Conservation (phyloP, 108 stramenopile species). For the Nitzschia sp. region DNA sequence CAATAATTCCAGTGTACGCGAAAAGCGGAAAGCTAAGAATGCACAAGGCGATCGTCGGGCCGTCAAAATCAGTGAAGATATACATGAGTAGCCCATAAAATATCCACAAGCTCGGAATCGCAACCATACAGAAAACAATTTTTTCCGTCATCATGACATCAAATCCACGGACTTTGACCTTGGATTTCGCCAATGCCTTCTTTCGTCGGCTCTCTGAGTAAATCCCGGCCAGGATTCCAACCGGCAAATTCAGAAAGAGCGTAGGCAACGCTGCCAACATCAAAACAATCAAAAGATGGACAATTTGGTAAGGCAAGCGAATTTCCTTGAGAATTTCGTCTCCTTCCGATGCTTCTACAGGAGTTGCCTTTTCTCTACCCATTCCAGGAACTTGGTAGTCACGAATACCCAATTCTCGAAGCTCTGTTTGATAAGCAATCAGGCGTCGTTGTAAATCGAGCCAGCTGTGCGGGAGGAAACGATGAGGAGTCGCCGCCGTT, state of each 20-base stretch:
- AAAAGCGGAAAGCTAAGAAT: conserved; percentile 89
- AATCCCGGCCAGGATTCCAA: conserved; percentile 86
- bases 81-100: conserved; percentile 75
- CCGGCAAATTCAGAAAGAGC: conserved; percentile 90
- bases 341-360: conserved; percentile 41
- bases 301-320: conserved; percentile 78
- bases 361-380: conserved; percentile 38
- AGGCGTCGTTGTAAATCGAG: conserved; percentile 76
- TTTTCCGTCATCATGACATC: conserved; percentile 97
- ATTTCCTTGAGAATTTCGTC: conserved; percentile 73
- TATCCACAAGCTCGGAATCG: conserved; percentile 92
- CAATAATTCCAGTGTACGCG: conserved; percentile 90
- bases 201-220: conserved; percentile 84
- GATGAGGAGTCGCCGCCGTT: too few relatives aligned
- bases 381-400: conserved; percentile 89
- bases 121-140: conserved; percentile 93
- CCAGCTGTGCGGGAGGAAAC: conserved; percentile 50
- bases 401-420: conserved; percentile 85
- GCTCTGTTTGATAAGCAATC: conserved; percentile 76
- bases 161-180: conserved; percentile 91
- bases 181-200: conserved; percentile 88
- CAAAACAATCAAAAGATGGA: conserved; percentile 80
- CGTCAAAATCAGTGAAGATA: conserved; percentile 74
- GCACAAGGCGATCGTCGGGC: conserved; percentile 76
- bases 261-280: conserved; percentile 85